Evolutionary conservation across 805 yeast species (phyloP).

Genomic region (Candida dendrica): DNA sequence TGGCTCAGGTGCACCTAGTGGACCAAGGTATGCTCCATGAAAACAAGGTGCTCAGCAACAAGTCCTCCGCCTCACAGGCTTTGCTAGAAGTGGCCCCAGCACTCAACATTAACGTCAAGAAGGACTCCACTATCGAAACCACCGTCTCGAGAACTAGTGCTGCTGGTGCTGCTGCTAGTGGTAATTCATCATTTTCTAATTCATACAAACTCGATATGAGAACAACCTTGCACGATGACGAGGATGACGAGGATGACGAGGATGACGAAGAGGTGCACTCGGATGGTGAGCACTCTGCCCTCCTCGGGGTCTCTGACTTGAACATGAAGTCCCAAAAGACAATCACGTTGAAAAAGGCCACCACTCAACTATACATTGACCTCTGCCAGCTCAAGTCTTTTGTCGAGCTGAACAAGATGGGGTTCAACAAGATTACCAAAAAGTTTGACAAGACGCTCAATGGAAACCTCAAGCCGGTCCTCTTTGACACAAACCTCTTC

Average conservation of each 20-base stretch:
- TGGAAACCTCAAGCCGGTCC: slow-evolving; percentile 40
- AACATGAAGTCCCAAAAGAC: slow-evolving; percentile 42
- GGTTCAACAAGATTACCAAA: slow-evolving; percentile 80
- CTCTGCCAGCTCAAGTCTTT: slow-evolving; percentile 78
- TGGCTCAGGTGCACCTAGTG: slow-evolving; percentile 21
- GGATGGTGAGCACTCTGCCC: slow-evolving; percentile 39
- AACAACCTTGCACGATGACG: too few relatives aligned
- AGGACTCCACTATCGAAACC: too few relatives aligned
- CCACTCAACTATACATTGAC: slow-evolving; percentile 58
- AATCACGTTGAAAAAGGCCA: slow-evolving; percentile 62
- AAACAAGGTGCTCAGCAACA: slow-evolving; percentile 15
- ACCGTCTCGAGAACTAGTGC: too few relatives aligned
- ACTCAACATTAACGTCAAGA: too few relatives aligned
- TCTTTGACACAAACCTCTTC: slow-evolving; percentile 38
- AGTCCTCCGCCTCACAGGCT: slow-evolving; percentile 16
- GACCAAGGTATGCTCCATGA: slow-evolving; percentile 18
- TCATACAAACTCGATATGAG: slow-evolving; percentile 7
- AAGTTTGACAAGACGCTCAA: slow-evolving; percentile 81
- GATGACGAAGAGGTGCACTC: slow-evolving; percentile 32
- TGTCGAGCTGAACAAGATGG: slow-evolving; percentile 77
- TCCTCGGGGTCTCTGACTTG: slow-evolving; percentile 42
- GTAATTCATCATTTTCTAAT: slow-evolving; percentile 13
- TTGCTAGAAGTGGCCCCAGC: slow-evolving; percentile 4
- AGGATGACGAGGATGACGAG: slow-evolving; percentile 23
- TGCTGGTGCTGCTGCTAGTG: too few relatives aligned